phyloP scores from a whole-genome alignment of 306 rosid species.

The Pterocarpus santalinus region DNA sequence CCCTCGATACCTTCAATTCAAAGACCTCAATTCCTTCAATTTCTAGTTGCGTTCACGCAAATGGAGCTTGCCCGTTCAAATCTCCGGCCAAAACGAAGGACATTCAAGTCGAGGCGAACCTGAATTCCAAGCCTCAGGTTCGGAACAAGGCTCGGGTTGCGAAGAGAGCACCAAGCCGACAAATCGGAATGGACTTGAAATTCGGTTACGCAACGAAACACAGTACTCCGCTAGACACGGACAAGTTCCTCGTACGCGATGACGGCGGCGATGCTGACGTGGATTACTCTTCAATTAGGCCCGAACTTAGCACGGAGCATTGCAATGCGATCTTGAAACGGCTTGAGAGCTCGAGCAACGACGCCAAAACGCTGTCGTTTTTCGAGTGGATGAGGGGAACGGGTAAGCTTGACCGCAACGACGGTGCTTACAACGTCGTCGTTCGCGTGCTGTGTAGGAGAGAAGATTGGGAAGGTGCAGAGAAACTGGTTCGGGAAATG shows the following conservation, averaged over 20 bases:
- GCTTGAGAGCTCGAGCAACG: slow-evolving; percentile 57
- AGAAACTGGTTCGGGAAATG: slow-evolving; percentile 62
- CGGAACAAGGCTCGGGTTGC: slow-evolving; percentile 43
- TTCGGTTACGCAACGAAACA: slow-evolving; percentile 43
- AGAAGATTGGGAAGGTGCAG: slow-evolving; percentile 74
- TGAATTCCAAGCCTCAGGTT: slow-evolving; percentile 39
- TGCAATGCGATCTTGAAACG: slow-evolving; percentile 74
- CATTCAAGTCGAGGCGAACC: slow-evolving; percentile 41
- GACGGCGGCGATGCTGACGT: slow-evolving; percentile 72
- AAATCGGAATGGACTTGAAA: slow-evolving; percentile 47
- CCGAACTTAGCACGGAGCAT: slow-evolving; percentile 61
- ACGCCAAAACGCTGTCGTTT: slow-evolving; percentile 61
- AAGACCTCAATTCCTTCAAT: slow-evolving; percentile 48
- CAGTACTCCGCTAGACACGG: slow-evolving; percentile 48
- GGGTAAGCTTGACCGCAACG: slow-evolving; percentile 67
- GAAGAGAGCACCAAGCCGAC: slow-evolving; percentile 46
- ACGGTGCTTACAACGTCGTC: slow-evolving; percentile 61
- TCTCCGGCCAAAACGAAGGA: slow-evolving; percentile 51
- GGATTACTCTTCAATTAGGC: slow-evolving; percentile 60
- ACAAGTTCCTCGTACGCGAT: slow-evolving; percentile 50
- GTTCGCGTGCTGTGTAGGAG: slow-evolving; percentile 65
- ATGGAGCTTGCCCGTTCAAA: slow-evolving; percentile 51
- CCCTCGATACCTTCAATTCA: slow-evolving; percentile 58
- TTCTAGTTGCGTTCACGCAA: slow-evolving; percentile 45
- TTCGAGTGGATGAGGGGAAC: slow-evolving; percentile 75